Conservation (phyloP, 257 asterid genomes). For the Ocimum tenuiflorum region DNA sequence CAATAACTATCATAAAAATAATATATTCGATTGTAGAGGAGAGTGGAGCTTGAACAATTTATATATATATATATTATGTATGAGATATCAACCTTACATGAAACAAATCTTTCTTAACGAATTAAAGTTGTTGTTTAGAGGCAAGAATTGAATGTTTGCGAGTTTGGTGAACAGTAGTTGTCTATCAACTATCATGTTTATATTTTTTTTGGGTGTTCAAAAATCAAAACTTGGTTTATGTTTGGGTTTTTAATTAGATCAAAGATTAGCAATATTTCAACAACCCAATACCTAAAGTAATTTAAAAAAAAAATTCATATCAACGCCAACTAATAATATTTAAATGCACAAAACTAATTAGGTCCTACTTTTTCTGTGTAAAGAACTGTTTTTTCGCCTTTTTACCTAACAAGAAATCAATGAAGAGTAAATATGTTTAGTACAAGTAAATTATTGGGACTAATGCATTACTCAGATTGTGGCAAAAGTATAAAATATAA, state of each 20-base stretch:
- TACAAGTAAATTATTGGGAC: not conserved
- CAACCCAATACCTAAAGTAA: not conserved
- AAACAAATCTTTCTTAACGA: no score
- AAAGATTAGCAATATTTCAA: not conserved
- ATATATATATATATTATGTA: no score
- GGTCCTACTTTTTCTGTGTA: not conserved
- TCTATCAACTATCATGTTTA: not conserved
- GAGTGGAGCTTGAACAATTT: no score
- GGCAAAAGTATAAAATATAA: not conserved
- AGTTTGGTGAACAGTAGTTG: not conserved
- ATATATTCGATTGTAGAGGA: no score
- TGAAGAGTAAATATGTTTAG: conserved; percentile 2
- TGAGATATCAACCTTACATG: no score
- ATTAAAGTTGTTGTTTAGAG: not conserved
- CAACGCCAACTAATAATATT: not conserved
- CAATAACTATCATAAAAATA: no score
- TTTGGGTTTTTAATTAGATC: not conserved
- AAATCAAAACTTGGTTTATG: not conserved
- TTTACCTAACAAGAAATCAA: not conserved
- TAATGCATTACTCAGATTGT: not conserved
- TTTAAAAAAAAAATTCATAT: no score
- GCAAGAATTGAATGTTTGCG: not conserved
- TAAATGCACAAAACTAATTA: not conserved
- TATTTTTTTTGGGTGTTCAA: not conserved
- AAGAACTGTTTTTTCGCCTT: not conserved